Evolutionary conservation across 164 flowering plant genomes (phyloP), one percentile per base, ranked within the genome.

Genomic region (Stephania japonica): DNA sequence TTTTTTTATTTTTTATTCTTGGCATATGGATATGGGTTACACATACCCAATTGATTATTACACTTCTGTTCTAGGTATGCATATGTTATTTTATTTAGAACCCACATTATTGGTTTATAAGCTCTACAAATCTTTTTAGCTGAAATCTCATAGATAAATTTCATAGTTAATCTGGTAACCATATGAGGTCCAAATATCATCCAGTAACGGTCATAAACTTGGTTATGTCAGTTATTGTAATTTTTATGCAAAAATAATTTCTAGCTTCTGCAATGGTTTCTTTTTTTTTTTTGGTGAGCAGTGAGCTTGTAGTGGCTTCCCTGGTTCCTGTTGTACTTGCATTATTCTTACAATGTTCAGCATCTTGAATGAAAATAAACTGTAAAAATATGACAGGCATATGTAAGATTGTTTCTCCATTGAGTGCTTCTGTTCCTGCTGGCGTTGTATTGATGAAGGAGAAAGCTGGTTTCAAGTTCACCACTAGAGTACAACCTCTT

Each of bases 401-500:
- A 68, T 93, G 98, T 92, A 96, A 96, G 85, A 92, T 96, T 80
- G 73, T 93, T 62, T 93, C 94, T 23, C 99, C 99, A 50, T 59
- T 96, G 75, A 88, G 78, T 88, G 99, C 98, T 70, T 85, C 93
- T 77, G 92, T 89, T 75, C 95, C 99, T 84, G 98, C 98, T 80
- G 98, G 99, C 66, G 83, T 82, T 77, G 99, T 96, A 9, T 80
- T 96, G 81, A 92, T 84, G 94, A 96, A 86, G 81, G 99, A 96
- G 80, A 86, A 92, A 76, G 80, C 82, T 74, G 90, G 91, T 68
- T 96, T 96, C 76, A 96, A 91, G 85, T 96, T 93, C 80, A 87
- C 97, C 19, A 92, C 98, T 38, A 91, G 93, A 84, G 97, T 96
- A 50, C 99, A 93, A 75, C 98, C 99, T 56, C 86, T 96, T 73